Evolutionary conservation across 2,329 filamentous ascomycete species (phyloP).

Genomic region (Aaosphaeria arxii): DNA sequence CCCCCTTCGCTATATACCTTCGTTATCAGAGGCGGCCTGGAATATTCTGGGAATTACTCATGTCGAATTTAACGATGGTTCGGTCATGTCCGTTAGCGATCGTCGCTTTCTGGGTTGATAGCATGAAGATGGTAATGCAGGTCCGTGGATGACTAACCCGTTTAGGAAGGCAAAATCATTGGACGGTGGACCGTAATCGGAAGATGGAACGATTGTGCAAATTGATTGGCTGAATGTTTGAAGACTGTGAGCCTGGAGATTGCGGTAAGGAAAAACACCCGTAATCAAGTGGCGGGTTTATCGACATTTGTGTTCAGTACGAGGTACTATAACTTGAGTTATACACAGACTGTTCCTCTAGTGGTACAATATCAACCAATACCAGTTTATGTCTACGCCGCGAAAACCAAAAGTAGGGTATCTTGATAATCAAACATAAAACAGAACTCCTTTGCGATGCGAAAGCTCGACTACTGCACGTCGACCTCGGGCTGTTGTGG

Average conservation of each 20-base stretch:
- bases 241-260: slow-evolving; percentile 1
- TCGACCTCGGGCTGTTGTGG: slow-evolving; percentile 5
- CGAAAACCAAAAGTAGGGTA: slow-evolving; percentile 14
- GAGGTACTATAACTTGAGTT: too few relatives aligned
- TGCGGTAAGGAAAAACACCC: slow-evolving; percentile 6
- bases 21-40: too few relatives aligned
- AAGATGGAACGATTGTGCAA: neutral
- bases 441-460: slow-evolving; percentile 13
- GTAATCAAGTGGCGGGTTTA: too few relatives aligned
- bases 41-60: too few relatives aligned
- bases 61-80: neutral
- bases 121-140: slow-evolving; percentile 5
- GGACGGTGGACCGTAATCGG: slow-evolving; percentile 2
- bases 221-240: slow-evolving; percentile 1
- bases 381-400: too few relatives aligned
- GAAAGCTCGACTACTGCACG: slow-evolving; percentile 8
- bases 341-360: too few relatives aligned
- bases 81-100: slow-evolving; percentile 29
- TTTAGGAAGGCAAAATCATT: slow-evolving; percentile 21
- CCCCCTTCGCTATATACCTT: neutral
- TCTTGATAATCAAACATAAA: slow-evolving; percentile 19
- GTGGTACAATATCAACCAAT: too few relatives aligned
- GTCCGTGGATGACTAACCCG: slow-evolving; percentile 19
- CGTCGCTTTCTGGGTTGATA: slow-evolving; percentile 2
- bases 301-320: too few relatives aligned